Evolutionary conservation across 352 stramenopile genomes (phyloP).

Genomic region (Aphanomyces stellatus): DNA sequence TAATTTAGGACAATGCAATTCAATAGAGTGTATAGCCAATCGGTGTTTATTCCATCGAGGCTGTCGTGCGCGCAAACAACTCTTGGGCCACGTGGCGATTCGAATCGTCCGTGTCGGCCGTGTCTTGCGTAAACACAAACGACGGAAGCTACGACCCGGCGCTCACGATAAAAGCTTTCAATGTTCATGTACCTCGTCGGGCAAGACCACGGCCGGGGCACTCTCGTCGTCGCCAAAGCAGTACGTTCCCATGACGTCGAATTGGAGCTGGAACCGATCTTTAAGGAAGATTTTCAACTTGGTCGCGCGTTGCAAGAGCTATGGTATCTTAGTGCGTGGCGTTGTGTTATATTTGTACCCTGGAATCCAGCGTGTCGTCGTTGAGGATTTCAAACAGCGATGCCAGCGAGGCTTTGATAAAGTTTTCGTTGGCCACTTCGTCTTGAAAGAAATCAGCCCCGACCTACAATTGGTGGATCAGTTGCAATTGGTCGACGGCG

Average conservation of each 20-base stretch:
- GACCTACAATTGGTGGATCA: slow-evolving; percentile 31
- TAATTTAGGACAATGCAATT: slow-evolving; percentile 6
- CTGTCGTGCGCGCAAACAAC: not conserved
- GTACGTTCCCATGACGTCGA: slow-evolving; percentile 19
- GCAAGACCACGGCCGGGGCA: slow-evolving; percentile 25
- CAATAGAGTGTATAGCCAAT: slow-evolving; percentile 7
- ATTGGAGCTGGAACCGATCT: slow-evolving; percentile 13
- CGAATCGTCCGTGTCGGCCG: not conserved
- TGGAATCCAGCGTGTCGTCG: slow-evolving; percentile 26
- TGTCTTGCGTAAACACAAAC: slow-evolving; percentile 4
- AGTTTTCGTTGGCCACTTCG: slow-evolving; percentile 48
- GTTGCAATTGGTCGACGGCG: not conserved
- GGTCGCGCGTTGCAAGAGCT: slow-evolving; percentile 1
- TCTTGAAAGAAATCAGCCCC: slow-evolving; percentile 64
- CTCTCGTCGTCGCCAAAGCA: slow-evolving; percentile 24
- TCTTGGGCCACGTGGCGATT: not conserved
- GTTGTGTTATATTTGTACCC: not conserved
- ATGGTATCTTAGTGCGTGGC: not conserved
- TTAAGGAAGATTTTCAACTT: slow-evolving; percentile 17
- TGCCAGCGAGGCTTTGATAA: slow-evolving; percentile 43
- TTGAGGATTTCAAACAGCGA: slow-evolving; percentile 60
- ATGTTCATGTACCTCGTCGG: slow-evolving; percentile 24
- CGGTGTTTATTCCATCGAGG: not conserved
- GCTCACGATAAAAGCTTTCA: not conserved
- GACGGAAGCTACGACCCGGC: slow-evolving; percentile 5